A percentile compares a stretch with the other conserved stretches of the same genome.
phyloP scores from a whole-genome alignment of 768 basidiomycete genomes.

The Leccinum subtestaceum region DNA sequence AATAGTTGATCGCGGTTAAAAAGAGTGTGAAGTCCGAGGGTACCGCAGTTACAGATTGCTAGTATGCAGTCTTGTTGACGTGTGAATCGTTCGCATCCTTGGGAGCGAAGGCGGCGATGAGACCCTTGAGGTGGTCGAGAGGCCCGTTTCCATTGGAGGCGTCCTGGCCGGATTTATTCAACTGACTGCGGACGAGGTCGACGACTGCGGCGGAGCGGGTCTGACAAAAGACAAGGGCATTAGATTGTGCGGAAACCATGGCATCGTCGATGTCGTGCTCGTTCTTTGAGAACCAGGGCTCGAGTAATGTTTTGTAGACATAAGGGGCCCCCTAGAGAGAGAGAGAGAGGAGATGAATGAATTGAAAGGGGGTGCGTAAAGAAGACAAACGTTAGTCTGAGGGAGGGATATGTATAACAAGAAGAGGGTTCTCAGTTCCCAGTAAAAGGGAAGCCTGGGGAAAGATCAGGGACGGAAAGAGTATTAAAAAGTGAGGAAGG shows the following conservation, averaged over 20 bases:
- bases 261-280: conserved; percentile 60
- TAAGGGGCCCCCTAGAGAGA: conserved; percentile 60
- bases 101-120: conserved; percentile 33
- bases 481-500: background rate
- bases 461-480: conserved; percentile 10
- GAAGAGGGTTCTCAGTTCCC: conserved; percentile 68
- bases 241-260: conserved; percentile 52
- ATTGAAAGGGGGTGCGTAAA: background rate
- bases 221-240: conserved; percentile 54
- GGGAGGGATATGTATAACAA: conserved; percentile 67
- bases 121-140: conserved; percentile 33
- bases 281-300: conserved; percentile 58
- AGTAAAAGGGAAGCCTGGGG: conserved; percentile 73
- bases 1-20: background rate
- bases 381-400: conserved; percentile 55
- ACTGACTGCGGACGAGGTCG: conserved; percentile 42
- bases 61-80: conserved; percentile 5
- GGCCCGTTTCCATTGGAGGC: conserved; percentile 21
- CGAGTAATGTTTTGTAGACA: conserved; percentile 57
- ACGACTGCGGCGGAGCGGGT: conserved; percentile 47
- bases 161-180: conserved; percentile 41
- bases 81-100: conserved; percentile 10
- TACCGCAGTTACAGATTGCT: conserved; percentile 13
- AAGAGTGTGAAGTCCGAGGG: background rate
- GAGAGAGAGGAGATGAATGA: conserved; percentile 2